Evolutionary conservation across 345 rosid genomes (phyloP).

Genomic region (Psidium friedrichsthalianum): DNA sequence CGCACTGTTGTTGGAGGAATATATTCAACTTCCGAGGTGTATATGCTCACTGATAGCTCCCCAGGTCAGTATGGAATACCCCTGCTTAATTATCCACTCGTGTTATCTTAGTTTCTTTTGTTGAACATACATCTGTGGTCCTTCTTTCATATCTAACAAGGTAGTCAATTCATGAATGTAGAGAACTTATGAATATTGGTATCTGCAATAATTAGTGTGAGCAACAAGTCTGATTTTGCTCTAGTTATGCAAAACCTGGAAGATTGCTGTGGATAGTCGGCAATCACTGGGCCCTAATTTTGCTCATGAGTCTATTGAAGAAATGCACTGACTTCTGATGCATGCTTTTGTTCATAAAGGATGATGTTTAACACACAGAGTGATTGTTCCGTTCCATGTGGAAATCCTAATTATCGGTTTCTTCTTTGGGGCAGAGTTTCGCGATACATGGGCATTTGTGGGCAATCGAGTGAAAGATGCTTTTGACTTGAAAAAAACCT

Average conservation of each 20-base stretch:
- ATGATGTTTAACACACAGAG: not conserved
- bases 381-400: not conserved
- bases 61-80: conserved; percentile 32
- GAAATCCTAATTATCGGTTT: not conserved
- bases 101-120: not conserved
- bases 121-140: not conserved
- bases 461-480: conserved; percentile 81
- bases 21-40: conserved; percentile 89
- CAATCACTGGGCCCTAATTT: not conserved
- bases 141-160: not conserved
- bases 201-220: not conserved
- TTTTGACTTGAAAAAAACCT: conserved; percentile 70
- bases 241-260: not conserved
- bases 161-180: not conserved
- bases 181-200: not conserved
- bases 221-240: not conserved
- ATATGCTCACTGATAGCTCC: conserved; percentile 90
- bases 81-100: not conserved
- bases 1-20: conserved; percentile 88
- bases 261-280: not conserved
- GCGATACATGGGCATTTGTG: conserved; percentile 76
- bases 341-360: not conserved
- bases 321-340: not conserved
- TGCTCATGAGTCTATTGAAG: not conserved
- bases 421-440: conserved; percentile 33